These are phyloP conservation scores for Herpetomonas samuelpessoai DNA, from an alignment of 208 protist species.

Conservation along the genomic window DNA sequence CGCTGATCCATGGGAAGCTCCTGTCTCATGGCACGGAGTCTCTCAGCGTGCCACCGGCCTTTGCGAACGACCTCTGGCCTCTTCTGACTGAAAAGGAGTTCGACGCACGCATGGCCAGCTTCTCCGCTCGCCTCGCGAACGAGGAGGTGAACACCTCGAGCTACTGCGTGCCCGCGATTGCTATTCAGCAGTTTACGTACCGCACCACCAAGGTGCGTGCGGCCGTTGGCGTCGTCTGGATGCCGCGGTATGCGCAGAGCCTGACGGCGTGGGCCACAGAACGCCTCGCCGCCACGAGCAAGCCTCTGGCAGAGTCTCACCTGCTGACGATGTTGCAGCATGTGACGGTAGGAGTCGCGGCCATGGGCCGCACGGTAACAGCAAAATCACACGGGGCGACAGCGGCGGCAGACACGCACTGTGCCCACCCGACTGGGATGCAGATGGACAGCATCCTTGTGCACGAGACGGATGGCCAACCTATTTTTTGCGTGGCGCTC, in stretches of 20 bases:
- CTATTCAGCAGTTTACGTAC: slow-evolving; percentile 31
- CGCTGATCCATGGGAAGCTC: slow-evolving; percentile 23
- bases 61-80: slow-evolving; percentile 39
- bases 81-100: slow-evolving; percentile 34
- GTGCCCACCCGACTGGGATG: slow-evolving; percentile 18
- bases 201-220: slow-evolving; percentile 24
- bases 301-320: slow-evolving; percentile 31
- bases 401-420: neutral
- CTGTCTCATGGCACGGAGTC: slow-evolving; percentile 5
- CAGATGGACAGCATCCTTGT: slow-evolving; percentile 49
- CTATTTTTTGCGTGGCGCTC: slow-evolving; percentile 29
- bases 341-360: slow-evolving; percentile 24
- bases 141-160: slow-evolving; percentile 29
- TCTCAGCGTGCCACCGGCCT: slow-evolving; percentile 11
- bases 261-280: slow-evolving; percentile 42
- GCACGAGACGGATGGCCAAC: slow-evolving; percentile 21
- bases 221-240: slow-evolving; percentile 58
- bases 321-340: slow-evolving; percentile 37
- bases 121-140: slow-evolving; percentile 15
- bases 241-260: slow-evolving; percentile 51
- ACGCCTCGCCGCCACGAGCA: slow-evolving; percentile 5
- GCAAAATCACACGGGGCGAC: neutral
- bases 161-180: slow-evolving; percentile 53
- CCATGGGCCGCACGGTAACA: slow-evolving; percentile 21
- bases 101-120: slow-evolving; percentile 17